Conservation (phyloP, 2,329 filamentous ascomycete genomes). For the Aureobasidium sp. region DNA sequence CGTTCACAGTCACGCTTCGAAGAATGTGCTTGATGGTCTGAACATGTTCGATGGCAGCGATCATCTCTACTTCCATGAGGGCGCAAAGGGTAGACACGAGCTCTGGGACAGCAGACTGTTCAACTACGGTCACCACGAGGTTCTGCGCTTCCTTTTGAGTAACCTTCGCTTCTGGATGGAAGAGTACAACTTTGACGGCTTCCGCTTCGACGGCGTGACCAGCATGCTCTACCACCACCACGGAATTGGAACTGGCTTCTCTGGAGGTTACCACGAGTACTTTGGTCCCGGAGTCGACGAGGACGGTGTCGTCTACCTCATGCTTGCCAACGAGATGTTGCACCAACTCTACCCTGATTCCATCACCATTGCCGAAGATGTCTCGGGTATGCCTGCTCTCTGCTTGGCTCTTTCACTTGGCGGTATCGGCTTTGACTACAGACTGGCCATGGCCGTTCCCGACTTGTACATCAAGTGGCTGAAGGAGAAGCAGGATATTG, state of each 20-base stretch:
- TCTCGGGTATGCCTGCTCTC: slow-evolving; percentile 96
- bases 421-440: slow-evolving; percentile 93
- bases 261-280: slow-evolving; percentile 96
- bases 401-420: slow-evolving; percentile 80
- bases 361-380: slow-evolving; percentile 94
- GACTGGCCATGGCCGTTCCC: slow-evolving; percentile 93
- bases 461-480: slow-evolving; percentile 99
- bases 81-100: slow-evolving; percentile 76
- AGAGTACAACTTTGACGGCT: slow-evolving; percentile 92
- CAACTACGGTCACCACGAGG: slow-evolving; percentile 94
- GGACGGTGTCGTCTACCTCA: slow-evolving; percentile 89
- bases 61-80: slow-evolving; percentile 91
- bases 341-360: slow-evolving; percentile 79
- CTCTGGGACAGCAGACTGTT: slow-evolving; percentile 95
- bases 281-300: slow-evolving; percentile 86
- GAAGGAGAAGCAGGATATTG: slow-evolving; percentile 82
- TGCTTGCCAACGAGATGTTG: slow-evolving; percentile 93
- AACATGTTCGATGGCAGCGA: slow-evolving; percentile 96
- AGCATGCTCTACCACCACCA: slow-evolving; percentile 97
- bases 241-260: slow-evolving; percentile 97
- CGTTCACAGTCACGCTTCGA: slow-evolving; percentile 95
- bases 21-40: slow-evolving; percentile 90
- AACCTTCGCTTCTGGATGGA: slow-evolving; percentile 99
- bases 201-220: slow-evolving; percentile 95
- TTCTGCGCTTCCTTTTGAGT: slow-evolving; percentile 88